Percentiles rank a stretch among this genome's conserved stretches.
phyloP scores from a whole-genome alignment of 2,329 filamentous ascomycete genomes.

The Colletotrichum camelliae region DNA sequence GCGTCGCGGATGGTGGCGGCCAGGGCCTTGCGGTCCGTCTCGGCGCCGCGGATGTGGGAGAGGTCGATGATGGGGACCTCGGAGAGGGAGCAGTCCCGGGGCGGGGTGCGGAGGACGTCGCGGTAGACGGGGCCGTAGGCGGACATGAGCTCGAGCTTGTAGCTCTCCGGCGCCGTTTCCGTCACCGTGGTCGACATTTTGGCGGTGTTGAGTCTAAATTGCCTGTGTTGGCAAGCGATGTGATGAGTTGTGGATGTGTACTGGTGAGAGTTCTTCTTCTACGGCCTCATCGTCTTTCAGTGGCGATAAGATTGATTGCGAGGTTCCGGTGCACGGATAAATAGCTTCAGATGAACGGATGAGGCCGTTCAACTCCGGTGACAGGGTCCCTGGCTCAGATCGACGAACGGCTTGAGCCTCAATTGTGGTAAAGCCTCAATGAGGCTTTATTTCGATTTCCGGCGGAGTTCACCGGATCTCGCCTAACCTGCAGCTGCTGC shows the following conservation, averaged over 20 bases:
- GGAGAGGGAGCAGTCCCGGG: conserved; percentile 40
- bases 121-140: conserved; percentile 49
- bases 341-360: not conserved
- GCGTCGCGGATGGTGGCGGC: conserved; percentile 43
- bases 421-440: not conserved
- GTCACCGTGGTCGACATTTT: conserved; percentile 18
- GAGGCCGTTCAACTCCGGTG: not conserved
- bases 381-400: not conserved
- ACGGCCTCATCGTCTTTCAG: not conserved
- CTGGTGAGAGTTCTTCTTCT: not conserved
- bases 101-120: conserved; percentile 44
- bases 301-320: not conserved
- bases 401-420: not conserved
- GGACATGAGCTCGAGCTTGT: conserved; percentile 48
- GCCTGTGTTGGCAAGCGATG: not conserved
- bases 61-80: conserved; percentile 55
- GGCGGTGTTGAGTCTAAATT: not conserved
- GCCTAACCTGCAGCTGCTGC: not conserved
- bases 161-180: conserved; percentile 26
- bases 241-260: not conserved
- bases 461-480: not conserved
- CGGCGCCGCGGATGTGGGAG: conserved; percentile 35
- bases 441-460: not conserved
- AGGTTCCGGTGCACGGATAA: not conserved
- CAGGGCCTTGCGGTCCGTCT: conserved; percentile 39